Evolutionary conservation across 2,329 filamentous ascomycete genomes (phyloP).

Genomic region (Ambrosiella beaveri): DNA sequence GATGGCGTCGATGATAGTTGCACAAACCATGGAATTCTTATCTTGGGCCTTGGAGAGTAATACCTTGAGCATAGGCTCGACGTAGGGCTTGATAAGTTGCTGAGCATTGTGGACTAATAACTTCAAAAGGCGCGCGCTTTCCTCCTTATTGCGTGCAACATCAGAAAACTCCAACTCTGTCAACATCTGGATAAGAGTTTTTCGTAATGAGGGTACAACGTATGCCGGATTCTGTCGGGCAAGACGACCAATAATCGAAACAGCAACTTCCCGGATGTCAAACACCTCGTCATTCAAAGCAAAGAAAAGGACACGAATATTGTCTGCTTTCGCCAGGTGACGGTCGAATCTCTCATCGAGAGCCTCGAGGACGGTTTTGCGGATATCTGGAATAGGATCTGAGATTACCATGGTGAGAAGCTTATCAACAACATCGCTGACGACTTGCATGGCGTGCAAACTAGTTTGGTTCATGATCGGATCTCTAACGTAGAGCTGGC

Average conservation of each 20-base stretch:
- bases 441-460: slow-evolving; percentile 89
- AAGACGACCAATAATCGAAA: slow-evolving; percentile 87
- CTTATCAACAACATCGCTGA: slow-evolving; percentile 94
- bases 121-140: slow-evolving; percentile 84
- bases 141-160: slow-evolving; percentile 84
- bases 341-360: slow-evolving; percentile 88
- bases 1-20: slow-evolving; percentile 87
- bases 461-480: slow-evolving; percentile 97
- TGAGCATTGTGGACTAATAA: slow-evolving; percentile 87
- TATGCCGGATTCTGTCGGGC: slow-evolving; percentile 89
- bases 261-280: slow-evolving; percentile 79
- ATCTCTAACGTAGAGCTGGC: slow-evolving; percentile 90
- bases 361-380: slow-evolving; percentile 71
- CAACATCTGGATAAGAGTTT: slow-evolving; percentile 86
- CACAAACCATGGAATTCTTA: slow-evolving; percentile 68
- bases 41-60: slow-evolving; percentile 87
- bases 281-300: slow-evolving; percentile 93
- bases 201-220: slow-evolving; percentile 86
- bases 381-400: slow-evolving; percentile 76
- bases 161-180: slow-evolving; percentile 95
- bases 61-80: slow-evolving; percentile 88
- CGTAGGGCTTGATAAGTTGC: slow-evolving; percentile 84
- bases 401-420: slow-evolving; percentile 87
- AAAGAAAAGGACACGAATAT: slow-evolving; percentile 87
- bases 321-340: slow-evolving; percentile 93